Evolutionary conservation across 2,329 filamentous ascomycete genomes (phyloP).

Genomic region (Penicillium fuscoglaucum): DNA sequence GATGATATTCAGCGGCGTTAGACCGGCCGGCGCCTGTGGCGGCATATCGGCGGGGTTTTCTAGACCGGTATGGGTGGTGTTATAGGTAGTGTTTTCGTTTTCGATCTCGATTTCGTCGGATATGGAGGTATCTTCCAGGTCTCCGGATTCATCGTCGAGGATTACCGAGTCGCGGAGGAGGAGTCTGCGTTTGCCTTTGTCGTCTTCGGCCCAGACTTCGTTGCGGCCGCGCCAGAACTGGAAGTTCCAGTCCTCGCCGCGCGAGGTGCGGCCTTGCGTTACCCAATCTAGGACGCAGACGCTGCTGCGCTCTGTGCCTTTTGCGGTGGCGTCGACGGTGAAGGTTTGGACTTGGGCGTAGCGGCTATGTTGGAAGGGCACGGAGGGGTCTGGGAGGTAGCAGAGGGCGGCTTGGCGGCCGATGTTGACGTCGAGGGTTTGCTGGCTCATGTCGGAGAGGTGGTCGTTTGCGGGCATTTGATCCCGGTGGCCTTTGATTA

Average conservation of each 20-base stretch:
- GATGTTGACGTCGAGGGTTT: constrained; percentile 52
- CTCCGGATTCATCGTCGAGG: constrained; percentile 57
- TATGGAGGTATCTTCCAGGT: constrained; percentile 1
- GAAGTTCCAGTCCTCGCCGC: constrained; percentile 87
- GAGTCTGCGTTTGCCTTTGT: constrained; percentile 55
- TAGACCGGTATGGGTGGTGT: constrained; percentile 9
- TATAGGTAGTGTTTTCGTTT: constrained; percentile 32
- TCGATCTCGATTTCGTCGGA: constrained; percentile 30
- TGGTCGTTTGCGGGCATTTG: constrained; percentile 42
- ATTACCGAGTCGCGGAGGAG: constrained; percentile 84
- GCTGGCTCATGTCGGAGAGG: constrained; percentile 45
- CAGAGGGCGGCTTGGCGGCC: constrained; percentile 54
- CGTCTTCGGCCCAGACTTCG: constrained; percentile 60
- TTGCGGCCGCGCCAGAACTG: constrained; percentile 78
- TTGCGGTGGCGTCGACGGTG: constrained; percentile 51
- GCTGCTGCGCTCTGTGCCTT: constrained; percentile 47
- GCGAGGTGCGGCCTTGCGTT: constrained; percentile 77
- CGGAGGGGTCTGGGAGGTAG: constrained; percentile 85
- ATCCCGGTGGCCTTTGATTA: constrained; percentile 30
- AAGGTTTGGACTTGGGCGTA: constrained; percentile 87
- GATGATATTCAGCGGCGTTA: constrained; percentile 31
- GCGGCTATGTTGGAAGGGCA: constrained; percentile 80
- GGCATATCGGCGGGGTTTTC: constrained; percentile 13
- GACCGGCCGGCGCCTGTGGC: constrained; percentile 18
- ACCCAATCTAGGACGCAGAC: constrained; percentile 93